Percentiles rank a stretch among this genome's conserved stretches.
Evolutionary conservation across 2,329 filamentous ascomycete genomes (phyloP).

Genomic region (Endocalyx cinctus): DNA sequence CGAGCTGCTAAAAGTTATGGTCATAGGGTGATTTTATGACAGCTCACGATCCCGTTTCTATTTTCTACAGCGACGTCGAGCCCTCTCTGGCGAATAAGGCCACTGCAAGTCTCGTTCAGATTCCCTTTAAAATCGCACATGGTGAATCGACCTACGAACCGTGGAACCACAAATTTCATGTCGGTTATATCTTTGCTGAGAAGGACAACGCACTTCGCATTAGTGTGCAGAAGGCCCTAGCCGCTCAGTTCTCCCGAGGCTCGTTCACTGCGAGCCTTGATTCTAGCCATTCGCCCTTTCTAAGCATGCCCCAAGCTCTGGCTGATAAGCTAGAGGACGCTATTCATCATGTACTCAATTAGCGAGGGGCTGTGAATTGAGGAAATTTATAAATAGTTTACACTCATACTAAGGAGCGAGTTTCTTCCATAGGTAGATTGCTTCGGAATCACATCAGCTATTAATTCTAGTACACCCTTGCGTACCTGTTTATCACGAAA

Average conservation of each 20-base stretch:
- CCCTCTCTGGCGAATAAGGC: conserved; percentile 4
- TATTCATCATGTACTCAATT: neutral
- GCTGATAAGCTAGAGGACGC: conserved; percentile 4
- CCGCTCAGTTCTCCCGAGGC: conserved; percentile 6
- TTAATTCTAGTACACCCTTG: no score
- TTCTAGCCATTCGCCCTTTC: conserved; percentile 10
- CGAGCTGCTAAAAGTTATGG: no score
- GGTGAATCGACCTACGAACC: conserved; percentile 6
- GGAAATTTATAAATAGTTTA: no score
- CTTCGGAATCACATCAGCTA: no score
- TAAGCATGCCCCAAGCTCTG: conserved; percentile 3
- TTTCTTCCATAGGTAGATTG: no score
- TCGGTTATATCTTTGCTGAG: conserved; percentile 11
- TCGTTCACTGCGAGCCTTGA: conserved; percentile 7
- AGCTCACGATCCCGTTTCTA: conserved; percentile 1
- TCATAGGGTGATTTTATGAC: conserved; percentile 2
- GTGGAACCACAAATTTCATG: conserved; percentile 7
- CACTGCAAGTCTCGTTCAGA: conserved; percentile 1
- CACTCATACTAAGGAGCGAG: no score
- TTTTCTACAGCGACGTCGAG: conserved; percentile 9
- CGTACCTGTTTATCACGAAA: no score
- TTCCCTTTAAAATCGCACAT: neutral
- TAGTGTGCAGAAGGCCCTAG: conserved; percentile 4
- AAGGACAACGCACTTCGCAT: conserved; percentile 4
- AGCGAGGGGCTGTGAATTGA: no score